Evolutionary conservation across 257 asterid genomes (phyloP), one percentile per base, ranked within the genome.

Genomic region (Fraxinus pennsylvanica): DNA sequence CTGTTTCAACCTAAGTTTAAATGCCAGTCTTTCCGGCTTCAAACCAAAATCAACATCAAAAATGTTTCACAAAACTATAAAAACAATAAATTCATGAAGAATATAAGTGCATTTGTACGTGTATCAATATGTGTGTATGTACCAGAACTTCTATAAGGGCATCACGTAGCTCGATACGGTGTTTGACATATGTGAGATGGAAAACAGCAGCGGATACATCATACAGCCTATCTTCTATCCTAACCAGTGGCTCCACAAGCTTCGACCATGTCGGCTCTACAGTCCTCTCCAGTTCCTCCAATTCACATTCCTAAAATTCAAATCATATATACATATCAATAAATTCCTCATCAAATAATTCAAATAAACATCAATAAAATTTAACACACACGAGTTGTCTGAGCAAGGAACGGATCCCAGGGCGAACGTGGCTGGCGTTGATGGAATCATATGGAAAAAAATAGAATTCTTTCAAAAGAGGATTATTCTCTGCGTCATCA

Each of bases 141-240:
- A 87, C 90, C 90, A 85, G 90, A 78, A 87, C 87, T 79, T 87
- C 87, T 73, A 82, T 86, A 9, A 85, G 81, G 41, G 90, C 90
- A 2, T 86, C 68, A 63, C 87, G 88, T 47, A 85, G 83, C 32
- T 87, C 89, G 17, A 88, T 76, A 77, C 74, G 78, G 75, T 81
- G 84, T 78, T 85, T 87, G 17, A 87, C 90, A 2, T 85, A 29
- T 79, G 82, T 81, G 7, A 87, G 86, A 74, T 87, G 90, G 79
- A 73, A 78, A 43, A 87, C 86, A 0, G 85, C 84, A 50, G 87
- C 89, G 86, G 87, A 85, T 47, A 83, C 90, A 57, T 82, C 84
- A 61, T 72, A 59, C 84, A 87, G 77, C 36, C 85, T 63, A 78
- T 87, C 90, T 13, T 15, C 21, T 3, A 87, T 81, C 81, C 78